These are phyloP conservation scores for Colletotrichum sp. DNA, from an alignment of 2,329 filamentous ascomycete species.

Conservation along the genomic window DNA sequence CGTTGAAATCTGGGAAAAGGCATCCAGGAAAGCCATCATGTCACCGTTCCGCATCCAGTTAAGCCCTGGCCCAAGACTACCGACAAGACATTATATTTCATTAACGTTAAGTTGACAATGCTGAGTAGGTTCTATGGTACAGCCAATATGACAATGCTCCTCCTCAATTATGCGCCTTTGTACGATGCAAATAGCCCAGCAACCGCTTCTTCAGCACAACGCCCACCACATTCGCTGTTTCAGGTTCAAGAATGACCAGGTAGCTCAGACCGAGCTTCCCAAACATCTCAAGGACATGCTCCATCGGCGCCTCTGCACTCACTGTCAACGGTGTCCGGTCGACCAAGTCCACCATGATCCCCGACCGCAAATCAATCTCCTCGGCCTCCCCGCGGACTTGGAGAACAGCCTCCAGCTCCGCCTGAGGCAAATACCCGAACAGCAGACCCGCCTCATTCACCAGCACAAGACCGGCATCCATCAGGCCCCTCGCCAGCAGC, in stretches of 20 bases:
- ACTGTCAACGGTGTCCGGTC: slow-evolving; percentile 59
- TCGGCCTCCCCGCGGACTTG: slow-evolving; percentile 31
- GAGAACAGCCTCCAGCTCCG: slow-evolving; percentile 57
- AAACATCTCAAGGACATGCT: slow-evolving; percentile 66
- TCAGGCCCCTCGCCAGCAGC: slow-evolving; percentile 53
- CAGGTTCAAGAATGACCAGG: slow-evolving; percentile 57
- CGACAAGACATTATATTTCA: not conserved
- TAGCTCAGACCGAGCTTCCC: slow-evolving; percentile 60
- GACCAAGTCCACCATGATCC: slow-evolving; percentile 50
- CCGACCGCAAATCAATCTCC: slow-evolving; percentile 34
- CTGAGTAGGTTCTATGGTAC: not conserved
- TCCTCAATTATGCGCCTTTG: not conserved
- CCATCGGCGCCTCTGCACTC: slow-evolving; percentile 56
- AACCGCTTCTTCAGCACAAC: slow-evolving; percentile 65
- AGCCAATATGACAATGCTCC: not conserved
- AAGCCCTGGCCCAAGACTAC: not conserved
- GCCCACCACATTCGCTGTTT: slow-evolving; percentile 53
- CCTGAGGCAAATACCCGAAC: slow-evolving; percentile 60
- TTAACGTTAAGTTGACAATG: not conserved
- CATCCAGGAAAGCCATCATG: not conserved
- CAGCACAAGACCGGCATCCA: slow-evolving; percentile 63
- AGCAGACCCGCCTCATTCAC: slow-evolving; percentile 52
- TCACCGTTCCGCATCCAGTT: too few relatives aligned
- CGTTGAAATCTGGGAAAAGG: not conserved
- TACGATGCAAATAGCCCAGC: slow-evolving; percentile 4